Evolutionary conservation across 2,329 filamentous ascomycete genomes (phyloP), one percentile per base, ranked within the genome.

Genomic region (Waltergamsia citrina): DNA sequence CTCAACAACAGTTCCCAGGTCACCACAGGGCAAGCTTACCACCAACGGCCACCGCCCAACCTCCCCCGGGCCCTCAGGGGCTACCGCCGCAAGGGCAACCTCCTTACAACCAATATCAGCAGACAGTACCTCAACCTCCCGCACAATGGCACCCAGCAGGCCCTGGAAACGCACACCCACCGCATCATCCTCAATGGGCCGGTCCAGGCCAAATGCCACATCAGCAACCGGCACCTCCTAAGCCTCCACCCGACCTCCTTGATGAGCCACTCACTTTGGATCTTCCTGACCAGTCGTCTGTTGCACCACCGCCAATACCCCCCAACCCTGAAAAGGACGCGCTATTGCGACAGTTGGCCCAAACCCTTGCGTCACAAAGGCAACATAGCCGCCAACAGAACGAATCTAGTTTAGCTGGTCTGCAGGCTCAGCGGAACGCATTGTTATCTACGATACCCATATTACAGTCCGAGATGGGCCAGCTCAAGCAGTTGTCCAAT

Each of bases 291-390:
- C 54, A 61, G 4, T 60, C 64, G 1, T 61, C 69, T 16, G 52
- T 77, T 7, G 69, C 81, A 6, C 76, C 86, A 1, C 90, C 92
- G 1, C 88, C 90, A 0, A 86, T 95, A 21, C 90, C 92, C 0
- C 88, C 87, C 0, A 98, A 98, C 49, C 92, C 92, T 1, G 86
- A 96, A 58, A 95, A 94, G 53, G 87, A 96, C 55, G 81, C 83
- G 15, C 73, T 96, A 12, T 69, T 94, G 4, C 71, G 73, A 34
- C 82, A 87, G 29, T 71, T 96, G 20, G 86, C 81, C 23, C 66
- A 71, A 36, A 74, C 78, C 0, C 65, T 96, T 4, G 67, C 78
- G 35, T 63, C 73, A 25, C 78, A 84, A 41, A 78, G 88, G 12
- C 75, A 78, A 40, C 71, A 72, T 31, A 80, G 78, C 34, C 71